Base-by-base conservation (phyloP, 805 yeast species). In the Clavispora santaluciae region DNA sequence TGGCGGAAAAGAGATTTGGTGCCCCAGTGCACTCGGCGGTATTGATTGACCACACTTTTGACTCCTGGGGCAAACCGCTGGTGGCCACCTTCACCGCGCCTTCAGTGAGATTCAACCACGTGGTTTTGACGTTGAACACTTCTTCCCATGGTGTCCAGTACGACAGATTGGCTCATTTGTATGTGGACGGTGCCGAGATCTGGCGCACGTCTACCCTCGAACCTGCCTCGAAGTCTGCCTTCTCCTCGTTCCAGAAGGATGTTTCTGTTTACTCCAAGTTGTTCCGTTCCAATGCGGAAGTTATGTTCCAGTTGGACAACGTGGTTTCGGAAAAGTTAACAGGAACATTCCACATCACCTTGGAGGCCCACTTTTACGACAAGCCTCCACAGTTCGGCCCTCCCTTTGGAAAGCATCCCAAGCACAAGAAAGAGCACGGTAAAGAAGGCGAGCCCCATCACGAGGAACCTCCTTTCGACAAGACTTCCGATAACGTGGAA, bases 181-280 rank as follows among this genome's bases (percentile, higher is more conserved):
- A 73, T 50, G 59, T 84, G 23, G 70, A 72, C 42, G 86, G 81
- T 23, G 67, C 73, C 12, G 85, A 85, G 47, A 64, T 87, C 29
- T 87, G 95, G 95, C 75, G 95, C 31, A 43, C 53, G 1, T 82
- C 91, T 2, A 88, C 95, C 2, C 79, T 42, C 61, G 81, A 51
- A 60, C 95, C 95, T 3, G 64, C 67, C 35, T 59, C 63, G 33
- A 56, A 54, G 11, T 50, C 63, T 2, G 73, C 75, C 8, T 75
- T 68, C 48, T 76, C 84, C 20, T 53, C 60, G 4, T 63, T 73
- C 40, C 64, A 72, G 22, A 86, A 84, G 55, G 95, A 88, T 56
- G 73, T 86, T 1, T 71, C 89, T 2, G 57, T 64, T 12, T 86
- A 76, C 55, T 51, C 70, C 6, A 48, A 64, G 0, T 57, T 86